Evolutionary conservation across 305 asterid genomes (phyloP).

Genomic region (Fraxinus velutina): DNA sequence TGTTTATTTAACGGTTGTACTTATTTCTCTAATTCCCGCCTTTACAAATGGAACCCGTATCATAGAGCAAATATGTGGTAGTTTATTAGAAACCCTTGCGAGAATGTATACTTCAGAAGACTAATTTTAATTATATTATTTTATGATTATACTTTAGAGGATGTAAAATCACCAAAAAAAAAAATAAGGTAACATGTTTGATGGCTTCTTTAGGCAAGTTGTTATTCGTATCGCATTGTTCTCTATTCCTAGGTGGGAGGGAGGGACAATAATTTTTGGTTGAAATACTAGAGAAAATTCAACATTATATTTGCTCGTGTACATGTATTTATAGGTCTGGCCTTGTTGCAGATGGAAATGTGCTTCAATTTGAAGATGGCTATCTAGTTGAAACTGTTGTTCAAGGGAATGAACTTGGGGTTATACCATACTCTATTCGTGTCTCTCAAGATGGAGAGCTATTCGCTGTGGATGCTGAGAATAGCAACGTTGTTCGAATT

Average conservation of each 20-base stretch:
- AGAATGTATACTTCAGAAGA: neutral
- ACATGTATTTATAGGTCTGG: slow-evolving; percentile 10
- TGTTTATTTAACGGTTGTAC: neutral
- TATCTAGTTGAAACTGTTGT: slow-evolving; percentile 93
- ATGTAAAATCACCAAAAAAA: neutral
- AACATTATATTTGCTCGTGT: neutral
- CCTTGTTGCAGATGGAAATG: slow-evolving; percentile 58
- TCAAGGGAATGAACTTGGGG: slow-evolving; percentile 87
- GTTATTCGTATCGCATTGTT: neutral
- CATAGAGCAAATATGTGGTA: neutral
- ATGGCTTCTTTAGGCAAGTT: neutral
- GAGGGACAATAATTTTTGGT: neutral
- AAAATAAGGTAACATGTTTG: neutral
- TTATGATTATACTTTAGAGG: neutral
- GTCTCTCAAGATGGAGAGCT: slow-evolving; percentile 91
- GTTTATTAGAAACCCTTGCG: slow-evolving; percentile 1
- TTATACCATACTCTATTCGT: slow-evolving; percentile 63
- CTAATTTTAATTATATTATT: neutral
- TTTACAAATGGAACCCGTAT: neutral
- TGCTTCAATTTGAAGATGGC: slow-evolving; percentile 82
- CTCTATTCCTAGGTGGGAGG: neutral
- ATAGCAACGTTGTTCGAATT: slow-evolving; percentile 77
- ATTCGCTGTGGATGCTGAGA: slow-evolving; percentile 84
- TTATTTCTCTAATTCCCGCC: neutral
- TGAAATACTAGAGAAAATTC: slow-evolving; percentile 13